Evolutionary conservation across 2,329 filamentous ascomycete species (phyloP).

Genomic region (Cryphonectria japonica): DNA sequence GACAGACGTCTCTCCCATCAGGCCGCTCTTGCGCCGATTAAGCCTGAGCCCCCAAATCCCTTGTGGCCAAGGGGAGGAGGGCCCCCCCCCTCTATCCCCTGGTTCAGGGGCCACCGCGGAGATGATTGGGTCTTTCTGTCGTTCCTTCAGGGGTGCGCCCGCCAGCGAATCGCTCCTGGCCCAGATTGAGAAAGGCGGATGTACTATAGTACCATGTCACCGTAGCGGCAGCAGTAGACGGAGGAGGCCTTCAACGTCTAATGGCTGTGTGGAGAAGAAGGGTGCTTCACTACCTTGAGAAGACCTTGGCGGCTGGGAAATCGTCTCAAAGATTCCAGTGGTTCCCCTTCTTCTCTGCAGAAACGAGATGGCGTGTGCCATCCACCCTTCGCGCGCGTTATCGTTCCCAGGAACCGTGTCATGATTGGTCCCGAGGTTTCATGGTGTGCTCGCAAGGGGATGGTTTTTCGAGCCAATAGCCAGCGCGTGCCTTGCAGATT

Average conservation of each 20-base stretch:
- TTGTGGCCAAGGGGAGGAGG: background rate
- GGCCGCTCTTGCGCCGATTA: background rate
- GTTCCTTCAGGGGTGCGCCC: conserved; percentile 6
- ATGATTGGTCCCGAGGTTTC: conserved; percentile 11
- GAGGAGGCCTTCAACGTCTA: background rate
- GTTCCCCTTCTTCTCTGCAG: conserved; percentile 4
- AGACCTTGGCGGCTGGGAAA: background rate
- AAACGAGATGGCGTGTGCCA: background rate
- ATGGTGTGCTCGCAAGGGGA: background rate
- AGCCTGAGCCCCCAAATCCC: background rate
- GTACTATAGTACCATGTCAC: too few species aligned
- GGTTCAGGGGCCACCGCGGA: conserved; percentile 25
- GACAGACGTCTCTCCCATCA: background rate
- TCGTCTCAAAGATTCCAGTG: background rate
- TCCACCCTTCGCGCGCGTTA: background rate
- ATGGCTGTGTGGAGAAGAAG: background rate
- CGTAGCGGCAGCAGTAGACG: background rate
- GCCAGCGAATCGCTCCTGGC: conserved; percentile 6
- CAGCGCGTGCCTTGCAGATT: conserved; percentile 20
- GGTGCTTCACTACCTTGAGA: background rate
- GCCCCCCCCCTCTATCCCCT: background rate
- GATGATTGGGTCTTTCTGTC: conserved; percentile 24
- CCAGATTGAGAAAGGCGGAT: conserved; percentile 10
- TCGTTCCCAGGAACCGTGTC: background rate
- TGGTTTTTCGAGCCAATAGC: background rate